These are phyloP conservation scores for Malus orientalis DNA, from an alignment of 306 rosid species.

Conservation along the genomic window DNA sequence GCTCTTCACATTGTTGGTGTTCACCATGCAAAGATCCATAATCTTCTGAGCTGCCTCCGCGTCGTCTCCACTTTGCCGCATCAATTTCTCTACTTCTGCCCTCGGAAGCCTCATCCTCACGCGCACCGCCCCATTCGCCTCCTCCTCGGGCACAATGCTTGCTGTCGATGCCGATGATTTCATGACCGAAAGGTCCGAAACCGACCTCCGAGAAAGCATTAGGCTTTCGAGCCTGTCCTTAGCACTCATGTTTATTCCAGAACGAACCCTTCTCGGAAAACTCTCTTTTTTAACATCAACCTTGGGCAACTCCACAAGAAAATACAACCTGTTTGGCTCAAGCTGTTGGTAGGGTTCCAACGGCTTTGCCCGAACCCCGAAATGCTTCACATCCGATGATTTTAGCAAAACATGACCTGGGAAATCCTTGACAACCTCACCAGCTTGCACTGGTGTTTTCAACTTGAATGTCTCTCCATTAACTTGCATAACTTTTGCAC, in stretches of 20 bases:
- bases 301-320: conserved; percentile 67
- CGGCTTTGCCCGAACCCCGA: conserved; percentile 68
- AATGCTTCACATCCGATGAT: conserved; percentile 76
- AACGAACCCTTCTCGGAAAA: conserved; percentile 58
- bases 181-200: conserved; percentile 59
- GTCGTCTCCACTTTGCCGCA: conserved; percentile 49
- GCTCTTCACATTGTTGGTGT: background rate
- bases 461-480: conserved; percentile 72
- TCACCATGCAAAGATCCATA: conserved; percentile 46
- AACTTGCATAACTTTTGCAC: conserved; percentile 73
- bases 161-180: conserved; percentile 15
- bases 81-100: conserved; percentile 63
- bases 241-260: conserved; percentile 82
- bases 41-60: conserved; percentile 71
- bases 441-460: conserved; percentile 45
- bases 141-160: conserved; percentile 15
- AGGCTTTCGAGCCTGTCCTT: conserved; percentile 77
- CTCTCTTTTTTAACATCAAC: conserved; percentile 4
- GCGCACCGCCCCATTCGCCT: conserved; percentile 27
- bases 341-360: conserved; percentile 39
- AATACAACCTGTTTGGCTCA: conserved; percentile 52
- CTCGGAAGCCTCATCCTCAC: conserved; percentile 65
- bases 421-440: conserved; percentile 46
- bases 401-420: conserved; percentile 70
- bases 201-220: conserved; percentile 57